A percentile compares a stretch with the other conserved stretches of the same genome.
phyloP scores from a whole-genome alignment of 495 filamentous ascomycete genomes.

The Acidomyces sp. region DNA sequence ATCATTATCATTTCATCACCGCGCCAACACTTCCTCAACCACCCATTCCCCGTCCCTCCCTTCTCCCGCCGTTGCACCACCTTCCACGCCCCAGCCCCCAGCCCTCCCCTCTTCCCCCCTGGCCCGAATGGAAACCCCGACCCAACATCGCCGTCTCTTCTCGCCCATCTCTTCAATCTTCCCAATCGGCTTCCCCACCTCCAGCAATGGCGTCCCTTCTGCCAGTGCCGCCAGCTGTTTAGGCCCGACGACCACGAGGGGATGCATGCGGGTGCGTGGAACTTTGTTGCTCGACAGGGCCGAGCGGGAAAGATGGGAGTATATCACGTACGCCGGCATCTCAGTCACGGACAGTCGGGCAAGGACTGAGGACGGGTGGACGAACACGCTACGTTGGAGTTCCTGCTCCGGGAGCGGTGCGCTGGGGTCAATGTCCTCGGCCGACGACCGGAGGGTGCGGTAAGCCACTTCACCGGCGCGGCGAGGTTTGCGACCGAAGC shows the following conservation, averaged over 20 bases:
- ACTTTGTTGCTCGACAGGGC: constrained; percentile 33
- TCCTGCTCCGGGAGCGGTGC: constrained; percentile 15
- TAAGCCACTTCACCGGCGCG: constrained; percentile 84
- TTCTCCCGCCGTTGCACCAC: constrained; percentile 63
- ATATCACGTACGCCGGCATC: constrained; percentile 76
- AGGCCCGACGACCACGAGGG: constrained; percentile 63
- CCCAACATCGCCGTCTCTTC: constrained; percentile 59
- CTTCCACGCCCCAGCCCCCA: constrained; percentile 80
- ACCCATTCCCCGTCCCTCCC: constrained; percentile 66
- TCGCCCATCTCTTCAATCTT: constrained; percentile 50
- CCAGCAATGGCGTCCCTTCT: constrained; percentile 71
- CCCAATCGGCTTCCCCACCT: constrained; percentile 76
- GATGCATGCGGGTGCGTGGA: constrained; percentile 79
- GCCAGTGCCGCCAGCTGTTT: constrained; percentile 67
- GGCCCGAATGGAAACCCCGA: constrained; percentile 29
- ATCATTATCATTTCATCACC: too few relatives aligned
- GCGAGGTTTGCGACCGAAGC: constrained; percentile 54
- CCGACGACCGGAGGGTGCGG: constrained; percentile 66
- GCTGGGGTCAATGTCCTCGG: constrained; percentile 28
- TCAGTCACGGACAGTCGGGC: constrained; percentile 50
- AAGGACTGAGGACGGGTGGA: constrained; percentile 73
- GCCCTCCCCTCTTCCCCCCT: constrained; percentile 53
- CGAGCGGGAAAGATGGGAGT: constrained; percentile 67
- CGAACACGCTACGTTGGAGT: constrained; percentile 52
- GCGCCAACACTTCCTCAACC: constrained; percentile 44